A percentile compares a stretch with the other conserved stretches of the same genome.
Conservation (phyloP, 2,329 filamentous ascomycete genomes). For the Lecanosticta acicola region DNA sequence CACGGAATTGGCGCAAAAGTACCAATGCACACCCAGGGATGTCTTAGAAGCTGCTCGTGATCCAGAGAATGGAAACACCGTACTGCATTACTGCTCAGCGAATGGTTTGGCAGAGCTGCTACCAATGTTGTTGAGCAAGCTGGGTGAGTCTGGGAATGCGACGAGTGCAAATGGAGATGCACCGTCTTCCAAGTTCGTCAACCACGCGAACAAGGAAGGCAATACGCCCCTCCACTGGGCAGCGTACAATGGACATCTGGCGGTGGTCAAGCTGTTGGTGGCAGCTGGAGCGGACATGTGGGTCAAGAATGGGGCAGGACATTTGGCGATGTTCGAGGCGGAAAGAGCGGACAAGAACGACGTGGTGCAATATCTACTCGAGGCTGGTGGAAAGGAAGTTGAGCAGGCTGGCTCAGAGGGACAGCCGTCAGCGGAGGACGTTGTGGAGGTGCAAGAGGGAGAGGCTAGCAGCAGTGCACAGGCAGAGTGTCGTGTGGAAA, state of each 20-base stretch:
- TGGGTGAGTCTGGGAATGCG: conserved; percentile 4
- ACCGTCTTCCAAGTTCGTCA: conserved; percentile 48
- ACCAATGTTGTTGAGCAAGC: conserved; percentile 18
- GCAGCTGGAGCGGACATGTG: conserved; percentile 71
- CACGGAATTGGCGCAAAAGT: conserved; percentile 55
- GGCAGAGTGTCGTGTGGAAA: conserved; percentile 5
- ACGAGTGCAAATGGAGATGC: not conserved
- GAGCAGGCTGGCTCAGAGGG: conserved; percentile 18
- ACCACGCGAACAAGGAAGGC: conserved; percentile 69
- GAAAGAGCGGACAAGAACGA: conserved; percentile 46
- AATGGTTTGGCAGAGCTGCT: conserved; percentile 64
- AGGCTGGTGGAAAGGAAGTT: conserved; percentile 40
- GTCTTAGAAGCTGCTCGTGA: conserved; percentile 68
- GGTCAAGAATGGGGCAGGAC: conserved; percentile 75
- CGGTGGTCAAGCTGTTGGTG: conserved; percentile 70
- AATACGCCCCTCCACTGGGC: conserved; percentile 96
- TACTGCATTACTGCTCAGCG: conserved; percentile 84
- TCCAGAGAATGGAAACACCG: conserved; percentile 67
- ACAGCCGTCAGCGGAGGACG: conserved; percentile 18
- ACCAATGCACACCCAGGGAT: conserved; percentile 55
- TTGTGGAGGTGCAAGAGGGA: conserved; percentile 17
- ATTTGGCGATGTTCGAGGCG: conserved; percentile 53
- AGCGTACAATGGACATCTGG: conserved; percentile 78
- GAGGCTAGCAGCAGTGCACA: conserved; percentile 13
- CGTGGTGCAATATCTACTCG: conserved; percentile 45